Evolutionary conservation across 495 filamentous ascomycete species (phyloP), one percentile per base, ranked within the genome.

Genomic region (Lindgomyces ingoldianus): DNA sequence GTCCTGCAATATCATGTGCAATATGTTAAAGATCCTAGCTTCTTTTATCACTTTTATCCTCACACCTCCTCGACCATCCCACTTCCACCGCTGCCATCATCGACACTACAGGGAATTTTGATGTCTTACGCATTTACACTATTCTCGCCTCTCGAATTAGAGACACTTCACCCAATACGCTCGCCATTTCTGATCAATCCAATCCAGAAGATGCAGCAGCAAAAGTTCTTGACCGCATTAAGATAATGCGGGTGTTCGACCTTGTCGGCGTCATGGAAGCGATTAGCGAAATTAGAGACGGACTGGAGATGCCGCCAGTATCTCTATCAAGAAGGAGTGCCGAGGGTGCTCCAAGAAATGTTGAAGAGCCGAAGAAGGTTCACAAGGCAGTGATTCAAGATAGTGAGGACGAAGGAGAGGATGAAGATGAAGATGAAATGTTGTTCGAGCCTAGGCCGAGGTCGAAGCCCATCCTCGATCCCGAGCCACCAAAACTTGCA

Each of bases 241-340:
- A 75, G 22, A 79, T 88, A 41, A 81, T 84, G 59, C 69, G 81
- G 2, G 80, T 87, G 4, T 87, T 87, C 69, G 84, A 88, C 63
- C 67, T 84, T 19, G 77, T 82, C 56, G 85, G 85, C 3, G 57
- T 87, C 25, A 78, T 72, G 74, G 84, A 88, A 69, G 81, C 82
- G 9, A 51, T 87, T 4, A 65, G 44, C 1, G 83, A 85, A 69
- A 33, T 85, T 59, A 64, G 64, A 24, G 66, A 71, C 4, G 61
- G 50, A 22, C 57, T 74, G 9, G 64, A 69, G 29, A 21, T 18
- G 24, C 11, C 11, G 12, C 18, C 19, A 49, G 45, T 1, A 42
- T 11, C 8, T n/a, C 2, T 24, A 44, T 30, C 9, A 21, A 54
- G 24, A 18, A 27, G 18, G 11, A 59, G 47, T 6, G 6, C 14